Conservation (phyloP, 1,284 basidiomycete species). For the Amylostereum areolatum region DNA sequence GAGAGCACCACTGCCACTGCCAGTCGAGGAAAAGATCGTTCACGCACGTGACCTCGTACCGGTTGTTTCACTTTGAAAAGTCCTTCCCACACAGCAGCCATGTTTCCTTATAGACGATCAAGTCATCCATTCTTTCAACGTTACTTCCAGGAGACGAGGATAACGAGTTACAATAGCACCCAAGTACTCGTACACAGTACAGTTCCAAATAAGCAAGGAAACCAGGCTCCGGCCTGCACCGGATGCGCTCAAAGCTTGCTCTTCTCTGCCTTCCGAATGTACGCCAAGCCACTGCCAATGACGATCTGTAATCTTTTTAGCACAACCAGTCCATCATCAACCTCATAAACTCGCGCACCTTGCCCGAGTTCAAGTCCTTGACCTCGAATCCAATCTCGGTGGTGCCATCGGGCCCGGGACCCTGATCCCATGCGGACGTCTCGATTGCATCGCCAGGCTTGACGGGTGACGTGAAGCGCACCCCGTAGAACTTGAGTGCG, state of each 20-base stretch:
- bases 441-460: slow-evolving; percentile 75
- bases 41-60: no score
- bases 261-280: slow-evolving; percentile 45
- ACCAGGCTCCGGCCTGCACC: no score
- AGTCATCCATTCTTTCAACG: no score
- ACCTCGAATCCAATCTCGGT: slow-evolving; percentile 69
- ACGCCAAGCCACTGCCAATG: slow-evolving; percentile 55
- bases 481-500: slow-evolving; percentile 60
- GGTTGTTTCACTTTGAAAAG: no score
- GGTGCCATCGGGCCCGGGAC: slow-evolving; percentile 57
- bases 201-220: no score
- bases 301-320: slow-evolving; percentile 29
- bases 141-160: no score
- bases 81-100: no score
- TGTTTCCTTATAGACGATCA: no score
- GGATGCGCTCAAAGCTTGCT: slow-evolving; percentile 51
- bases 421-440: slow-evolving; percentile 74
- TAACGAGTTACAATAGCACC: no score
- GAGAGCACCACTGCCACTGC: no score
- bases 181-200: no score
- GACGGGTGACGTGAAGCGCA: slow-evolving; percentile 75
- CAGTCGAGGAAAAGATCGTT: no score
- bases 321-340: background rate
- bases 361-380: slow-evolving; percentile 62
- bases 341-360: slow-evolving; percentile 34